Evolutionary conservation across 2,329 filamentous ascomycete genomes (phyloP), one percentile per base, ranked within the genome.

Genomic region (Helicocarpus griseus): DNA sequence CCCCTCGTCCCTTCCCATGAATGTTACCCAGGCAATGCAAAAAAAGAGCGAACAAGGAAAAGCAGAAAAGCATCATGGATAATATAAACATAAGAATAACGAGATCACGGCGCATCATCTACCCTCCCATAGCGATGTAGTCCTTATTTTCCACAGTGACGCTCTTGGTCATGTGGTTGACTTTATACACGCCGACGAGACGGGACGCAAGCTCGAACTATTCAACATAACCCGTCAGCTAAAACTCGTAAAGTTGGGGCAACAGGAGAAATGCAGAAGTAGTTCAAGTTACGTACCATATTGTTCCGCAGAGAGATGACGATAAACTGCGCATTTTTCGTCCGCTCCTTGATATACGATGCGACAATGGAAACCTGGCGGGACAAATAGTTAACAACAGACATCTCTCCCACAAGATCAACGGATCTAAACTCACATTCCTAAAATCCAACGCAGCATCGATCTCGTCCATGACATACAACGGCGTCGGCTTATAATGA

Each of bases 381-480:
- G 31, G 31, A 33, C 2, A 40, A 11, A 4, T 21, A 28, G 38
- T 40, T 24, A 49, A 40, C 21, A n/a, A 40, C 6, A 48, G 3
- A 21, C 2, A 31, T 33, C 40, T 19, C 22, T 24, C 2, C 44
- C 21, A 9, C 7, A 36, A 13, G 7, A 21, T 45, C n/a, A 13
- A 8, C 5, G 11, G 17, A 8, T 17, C 3, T 45, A 38, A 17
- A 82, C 87, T 84, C 65, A 95, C 93, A 67, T 98, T 98, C 72
- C 90, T 78, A 77, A 98, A 98, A 74, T 98, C 93, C 73, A 98
- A 72, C 28, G 93, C 93, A 21, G 93, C 93, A 71, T 98, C 93
- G 68, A 98, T 98, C 74, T 98, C 93, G 72, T 98, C 93, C 93
- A 98, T 98, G 62, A 98, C 93, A 69, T 98, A 98, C 56, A 98